Conservation (phyloP, 345 rosid genomes). For the Cardiospermum halicacabum region DNA sequence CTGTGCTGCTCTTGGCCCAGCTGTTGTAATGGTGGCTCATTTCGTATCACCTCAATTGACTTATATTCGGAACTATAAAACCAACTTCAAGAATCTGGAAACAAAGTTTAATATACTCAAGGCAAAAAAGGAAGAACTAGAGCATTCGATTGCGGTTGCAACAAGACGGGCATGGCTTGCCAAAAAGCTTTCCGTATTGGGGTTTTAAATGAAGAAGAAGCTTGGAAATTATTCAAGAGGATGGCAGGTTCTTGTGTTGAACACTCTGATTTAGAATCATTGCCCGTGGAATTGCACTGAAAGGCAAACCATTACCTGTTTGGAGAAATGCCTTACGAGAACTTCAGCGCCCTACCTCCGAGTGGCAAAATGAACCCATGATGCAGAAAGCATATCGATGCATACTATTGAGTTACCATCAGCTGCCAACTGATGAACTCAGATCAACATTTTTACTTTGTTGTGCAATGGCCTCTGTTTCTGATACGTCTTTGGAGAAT, state of each 20-base stretch:
- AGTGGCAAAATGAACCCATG: not conserved
- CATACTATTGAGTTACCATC: conserved; percentile 21
- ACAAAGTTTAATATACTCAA: too few relatives aligned
- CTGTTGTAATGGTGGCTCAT: too few relatives aligned
- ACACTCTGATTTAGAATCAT: not conserved
- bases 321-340: conserved; percentile 26
- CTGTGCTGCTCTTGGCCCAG: too few relatives aligned
- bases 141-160: too few relatives aligned
- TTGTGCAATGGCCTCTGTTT: not conserved
- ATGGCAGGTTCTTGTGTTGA: conserved; percentile 5
- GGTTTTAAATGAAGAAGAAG: conserved; percentile 13
- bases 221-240: conserved; percentile 23
- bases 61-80: not conserved
- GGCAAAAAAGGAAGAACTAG: too few relatives aligned
- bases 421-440: conserved; percentile 20
- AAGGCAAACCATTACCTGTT: not conserved
- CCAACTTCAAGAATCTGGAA: not conserved
- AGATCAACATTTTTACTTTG: conserved; percentile 30
- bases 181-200: not conserved
- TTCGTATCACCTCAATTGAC: too few relatives aligned
- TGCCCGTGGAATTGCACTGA: conserved; percentile 14
- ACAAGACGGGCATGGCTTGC: too few relatives aligned
- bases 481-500: not conserved
- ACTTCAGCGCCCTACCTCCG: not conserved
- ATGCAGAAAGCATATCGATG: not conserved